These are phyloP conservation scores for Scolecobasidium constrictum DNA, from an alignment of 2,329 filamentous ascomycete species.

Conservation along the genomic window DNA sequence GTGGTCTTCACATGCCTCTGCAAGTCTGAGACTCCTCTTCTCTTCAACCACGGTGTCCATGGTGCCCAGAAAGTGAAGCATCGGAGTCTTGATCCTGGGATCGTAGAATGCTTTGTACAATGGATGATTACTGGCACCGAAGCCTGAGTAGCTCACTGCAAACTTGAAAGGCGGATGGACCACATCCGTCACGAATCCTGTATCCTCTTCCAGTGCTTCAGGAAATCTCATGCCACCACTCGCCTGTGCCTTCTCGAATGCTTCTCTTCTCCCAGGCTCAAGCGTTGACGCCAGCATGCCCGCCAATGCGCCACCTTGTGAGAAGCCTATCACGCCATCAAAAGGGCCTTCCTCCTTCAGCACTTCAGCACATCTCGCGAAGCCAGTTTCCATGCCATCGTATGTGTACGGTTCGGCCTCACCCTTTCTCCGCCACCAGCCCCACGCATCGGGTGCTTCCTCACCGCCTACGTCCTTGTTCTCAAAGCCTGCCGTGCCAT, in stretches of 20 bases:
- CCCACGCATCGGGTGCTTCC: constrained; percentile 57
- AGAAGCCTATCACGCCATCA: constrained; percentile 73
- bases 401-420: constrained; percentile 48
- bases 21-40: constrained; percentile 52
- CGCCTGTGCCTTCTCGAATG: constrained; percentile 33
- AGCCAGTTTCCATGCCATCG: constrained; percentile 56
- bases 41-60: constrained; percentile 87
- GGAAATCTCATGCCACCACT: constrained; percentile 43
- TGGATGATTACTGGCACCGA: constrained; percentile 49
- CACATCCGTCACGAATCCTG: constrained; percentile 20
- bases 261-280: constrained; percentile 42
- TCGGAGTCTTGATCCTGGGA: constrained; percentile 63
- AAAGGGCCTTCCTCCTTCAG: constrained; percentile 56
- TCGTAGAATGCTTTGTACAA: constrained; percentile 61
- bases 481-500: constrained; percentile 12
- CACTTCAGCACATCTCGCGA: constrained; percentile 49
- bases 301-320: constrained; percentile 64
- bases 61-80: constrained; percentile 71
- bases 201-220: constrained; percentile 30
- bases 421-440: constrained; percentile 70
- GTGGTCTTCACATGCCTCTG: constrained; percentile 51
- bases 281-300: constrained; percentile 62
- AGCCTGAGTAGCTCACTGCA: constrained; percentile 67
- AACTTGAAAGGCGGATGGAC: constrained; percentile 54
- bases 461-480: constrained; percentile 29